Percentiles rank a stretch among this genome's conserved stretches.
phyloP scores from a whole-genome alignment of 1,284 basidiomycete genomes.

The Ceratobasidium theobromae region DNA sequence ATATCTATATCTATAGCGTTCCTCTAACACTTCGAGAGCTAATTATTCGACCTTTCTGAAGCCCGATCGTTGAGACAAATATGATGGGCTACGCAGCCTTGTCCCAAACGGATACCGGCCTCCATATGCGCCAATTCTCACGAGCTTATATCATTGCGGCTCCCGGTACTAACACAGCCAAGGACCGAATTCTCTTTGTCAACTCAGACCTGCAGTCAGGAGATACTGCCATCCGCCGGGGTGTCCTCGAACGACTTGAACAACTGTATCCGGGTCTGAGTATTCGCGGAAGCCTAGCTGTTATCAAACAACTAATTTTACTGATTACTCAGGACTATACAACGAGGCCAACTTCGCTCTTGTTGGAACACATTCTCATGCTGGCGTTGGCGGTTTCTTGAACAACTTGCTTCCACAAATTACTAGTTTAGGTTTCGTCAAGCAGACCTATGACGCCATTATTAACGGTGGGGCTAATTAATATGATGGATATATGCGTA shows the following conservation, averaged over 20 bases:
- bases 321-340: conserved; percentile 49
- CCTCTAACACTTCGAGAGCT: no score
- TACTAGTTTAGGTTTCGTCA: conserved; percentile 71
- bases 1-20: no score
- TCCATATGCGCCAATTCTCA: conserved; percentile 67
- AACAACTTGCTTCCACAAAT: conserved; percentile 72
- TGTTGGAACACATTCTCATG: conserved; percentile 74
- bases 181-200: conserved; percentile 68
- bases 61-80: conserved; percentile 55
- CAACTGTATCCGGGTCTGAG: conserved; percentile 51
- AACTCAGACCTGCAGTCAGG: conserved; percentile 58
- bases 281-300: neutral
- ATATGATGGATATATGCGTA: conserved; percentile 42
- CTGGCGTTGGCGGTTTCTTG: conserved; percentile 77
- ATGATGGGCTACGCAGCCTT: conserved; percentile 79
- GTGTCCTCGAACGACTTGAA: conserved; percentile 55
- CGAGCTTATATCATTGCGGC: conserved; percentile 75
- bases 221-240: conserved; percentile 74
- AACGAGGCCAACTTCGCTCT: conserved; percentile 71
- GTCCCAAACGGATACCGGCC: conserved; percentile 69
- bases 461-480: conserved; percentile 38
- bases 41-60: no score
- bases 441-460: conserved; percentile 43
- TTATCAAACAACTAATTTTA: neutral
- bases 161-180: conserved; percentile 52